A percentile compares a stretch with the other conserved stretches of the same genome.
These are phyloP conservation scores for Apium graveolens DNA, from an alignment of 129 eudicot genomes.

Conservation along the genomic window DNA sequence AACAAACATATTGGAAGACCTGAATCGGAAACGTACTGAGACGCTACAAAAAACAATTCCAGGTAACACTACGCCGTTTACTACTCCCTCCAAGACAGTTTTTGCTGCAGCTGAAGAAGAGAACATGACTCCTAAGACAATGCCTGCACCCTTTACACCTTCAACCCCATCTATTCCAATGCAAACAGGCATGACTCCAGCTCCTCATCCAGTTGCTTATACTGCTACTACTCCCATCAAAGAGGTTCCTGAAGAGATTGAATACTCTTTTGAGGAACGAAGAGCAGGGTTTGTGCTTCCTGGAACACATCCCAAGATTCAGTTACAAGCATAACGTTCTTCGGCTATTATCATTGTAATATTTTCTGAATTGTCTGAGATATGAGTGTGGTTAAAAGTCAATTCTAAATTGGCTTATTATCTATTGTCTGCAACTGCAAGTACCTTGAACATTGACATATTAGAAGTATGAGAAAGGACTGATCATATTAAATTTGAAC, in stretches of 20 bases:
- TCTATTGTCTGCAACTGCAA: background rate
- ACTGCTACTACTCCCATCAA: slow-evolving; percentile 14
- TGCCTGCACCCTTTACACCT: slow-evolving; percentile 53
- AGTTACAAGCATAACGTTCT: slow-evolving; percentile 20
- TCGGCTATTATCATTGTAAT: background rate
- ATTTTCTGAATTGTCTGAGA: background rate
- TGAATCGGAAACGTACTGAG: slow-evolving; percentile 48
- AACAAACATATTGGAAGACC: slow-evolving; percentile 39
- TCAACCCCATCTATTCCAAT: slow-evolving; percentile 59
- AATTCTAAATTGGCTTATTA: slow-evolving; percentile 39
- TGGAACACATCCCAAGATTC: slow-evolving; percentile 29
- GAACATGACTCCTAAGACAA: slow-evolving; percentile 58
- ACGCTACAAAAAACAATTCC: slow-evolving; percentile 35
- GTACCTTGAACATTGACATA: background rate
- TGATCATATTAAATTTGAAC: background rate
- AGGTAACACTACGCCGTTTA: slow-evolving; percentile 31
- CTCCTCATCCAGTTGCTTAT: slow-evolving; percentile 12
- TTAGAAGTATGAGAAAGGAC: background rate
- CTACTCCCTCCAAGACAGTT: slow-evolving; percentile 59
- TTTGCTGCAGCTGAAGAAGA: slow-evolving; percentile 39
- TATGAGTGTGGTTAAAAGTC: slow-evolving; percentile 26
- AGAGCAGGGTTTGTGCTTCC: slow-evolving; percentile 78
- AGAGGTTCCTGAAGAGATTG: slow-evolving; percentile 51
- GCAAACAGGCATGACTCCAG: slow-evolving; percentile 72
- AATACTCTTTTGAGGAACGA: slow-evolving; percentile 88